Evolutionary conservation across 148 eudicot genomes (phyloP), one percentile per base, ranked within the genome.

Genomic region (Limonium bicolor): DNA sequence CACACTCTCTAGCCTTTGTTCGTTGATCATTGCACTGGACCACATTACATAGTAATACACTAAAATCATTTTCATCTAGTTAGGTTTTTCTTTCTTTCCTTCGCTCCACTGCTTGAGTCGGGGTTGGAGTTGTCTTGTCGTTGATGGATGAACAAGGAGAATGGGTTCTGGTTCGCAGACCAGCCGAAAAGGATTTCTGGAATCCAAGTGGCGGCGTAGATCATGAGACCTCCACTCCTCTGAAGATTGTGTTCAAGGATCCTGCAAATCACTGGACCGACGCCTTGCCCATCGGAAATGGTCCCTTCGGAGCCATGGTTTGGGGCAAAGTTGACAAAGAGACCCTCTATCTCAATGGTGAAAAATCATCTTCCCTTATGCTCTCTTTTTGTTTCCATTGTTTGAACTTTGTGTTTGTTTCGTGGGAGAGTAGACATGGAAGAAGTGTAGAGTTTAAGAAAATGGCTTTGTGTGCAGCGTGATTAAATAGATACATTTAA

Each of bases 201-300:
- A 64, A 58, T 21, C 71, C 73, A n/a, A 47, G 62, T 8, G 28
- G 36, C 44, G 51, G 40, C 35, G 20, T 40, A 20, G 40, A 49
- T 35, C 47, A 14, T 0, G 57, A 64, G 47, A 14, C 26, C 43
- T 33, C 49, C 31, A 59, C 31, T 51, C 41, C 63, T 37, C 64
- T 85, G 16, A 69, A 85, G 59, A 71, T 85, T 26, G 41, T 55
- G 20, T 80, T 74, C 29, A 53, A 40, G 58, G 80, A 15, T 10
- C 68, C 72, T n/a, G 90, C 95, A 2, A 61, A 67, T 50, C 72
- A 77, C 64, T 85, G 95, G 95, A 85, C 95, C 48, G 90, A 85
- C 56, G 95, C 82, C 42, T 56, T 80, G 41, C 95, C 95, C n/a
- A 67, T 80, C 41, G 90, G 95, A 2, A 77, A 77, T 71, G 95